These are phyloP conservation scores for Schizophyllum commune DNA, from an alignment of 1,284 basidiomycete genomes.

Conservation along the genomic window DNA sequence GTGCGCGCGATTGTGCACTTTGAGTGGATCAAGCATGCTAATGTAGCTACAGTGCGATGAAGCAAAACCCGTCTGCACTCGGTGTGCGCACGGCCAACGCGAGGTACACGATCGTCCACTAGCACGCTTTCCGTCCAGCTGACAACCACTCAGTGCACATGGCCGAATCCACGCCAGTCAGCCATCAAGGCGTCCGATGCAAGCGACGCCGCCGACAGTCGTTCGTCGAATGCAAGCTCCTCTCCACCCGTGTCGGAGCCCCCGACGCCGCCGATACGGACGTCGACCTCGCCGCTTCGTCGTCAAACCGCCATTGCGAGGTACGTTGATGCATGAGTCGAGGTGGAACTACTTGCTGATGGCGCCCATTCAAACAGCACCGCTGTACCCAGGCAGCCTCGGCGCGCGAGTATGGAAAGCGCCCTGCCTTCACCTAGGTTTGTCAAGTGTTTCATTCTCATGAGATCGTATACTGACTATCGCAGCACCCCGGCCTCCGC, in stretches of 20 bases:
- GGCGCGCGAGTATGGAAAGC: not conserved
- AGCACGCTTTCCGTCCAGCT: conserved; percentile 6
- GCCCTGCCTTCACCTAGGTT: not conserved
- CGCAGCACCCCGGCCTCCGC: not conserved
- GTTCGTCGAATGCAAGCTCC: not conserved
- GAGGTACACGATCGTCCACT: conserved; percentile 40
- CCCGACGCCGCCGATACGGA: not conserved
- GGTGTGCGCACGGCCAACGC: conserved; percentile 71
- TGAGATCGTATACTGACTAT: not conserved
- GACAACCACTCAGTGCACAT: conserved; percentile 52
- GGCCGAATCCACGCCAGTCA: conserved; percentile 45
- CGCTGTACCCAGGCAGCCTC: not conserved
- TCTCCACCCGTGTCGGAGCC: not conserved
- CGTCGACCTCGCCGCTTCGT: not conserved
- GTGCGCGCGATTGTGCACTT: conserved; percentile 25
- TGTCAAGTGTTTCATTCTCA: not conserved
- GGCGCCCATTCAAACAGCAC: not conserved
- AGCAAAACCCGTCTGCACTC: conserved; percentile 70
- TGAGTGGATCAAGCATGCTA: not conserved
- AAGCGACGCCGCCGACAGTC: not conserved
- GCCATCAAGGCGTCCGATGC: not conserved
- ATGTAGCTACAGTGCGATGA: conserved; percentile 65
- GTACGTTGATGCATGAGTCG: not conserved
- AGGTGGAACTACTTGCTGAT: not conserved
- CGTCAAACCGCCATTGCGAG: not conserved